Percentiles rank a stretch among this genome's conserved stretches.
These are phyloP conservation scores for Xylaria hypoxylon DNA, from an alignment of 2,329 filamentous ascomycete species.

Conservation along the genomic window DNA sequence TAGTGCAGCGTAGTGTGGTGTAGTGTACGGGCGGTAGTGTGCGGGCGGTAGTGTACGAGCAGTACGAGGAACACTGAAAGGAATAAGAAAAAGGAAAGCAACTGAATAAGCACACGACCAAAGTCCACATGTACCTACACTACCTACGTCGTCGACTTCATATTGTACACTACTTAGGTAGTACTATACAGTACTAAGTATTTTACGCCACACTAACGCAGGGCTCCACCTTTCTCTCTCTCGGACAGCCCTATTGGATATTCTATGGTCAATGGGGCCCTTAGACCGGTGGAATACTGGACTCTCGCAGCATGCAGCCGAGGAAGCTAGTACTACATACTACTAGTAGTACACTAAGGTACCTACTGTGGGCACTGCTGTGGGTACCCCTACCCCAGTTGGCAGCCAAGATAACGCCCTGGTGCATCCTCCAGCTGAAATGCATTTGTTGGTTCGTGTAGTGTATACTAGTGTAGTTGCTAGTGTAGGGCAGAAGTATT, in stretches of 20 bases:
- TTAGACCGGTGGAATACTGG: no score
- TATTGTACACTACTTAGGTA: neutral
- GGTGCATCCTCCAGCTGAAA: neutral
- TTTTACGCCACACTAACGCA: neutral
- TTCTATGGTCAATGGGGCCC: neutral
- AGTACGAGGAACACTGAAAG: neutral
- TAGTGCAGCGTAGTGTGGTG: no score
- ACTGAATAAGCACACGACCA: no score
- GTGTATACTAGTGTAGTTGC: neutral
- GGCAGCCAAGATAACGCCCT: constrained; percentile 5
- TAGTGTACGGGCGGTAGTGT: no score
- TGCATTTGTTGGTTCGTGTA: neutral
- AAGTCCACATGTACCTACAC: no score
- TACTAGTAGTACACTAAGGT: no score
- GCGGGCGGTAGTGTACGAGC: no score
- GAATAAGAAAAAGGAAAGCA: neutral
- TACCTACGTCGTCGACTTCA: no score
- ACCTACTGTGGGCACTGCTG: neutral
- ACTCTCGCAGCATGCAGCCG: constrained; percentile 11
- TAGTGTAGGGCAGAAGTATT: no score
- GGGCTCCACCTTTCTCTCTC: neutral
- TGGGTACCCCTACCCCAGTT: constrained; percentile 3
- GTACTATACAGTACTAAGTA: neutral
- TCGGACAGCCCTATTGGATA: constrained; percentile 10
- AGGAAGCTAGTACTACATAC: constrained; percentile 12